Base-by-base conservation (phyloP, 495 filamentous ascomycete species). In the Wilcoxina mikolae region DNA sequence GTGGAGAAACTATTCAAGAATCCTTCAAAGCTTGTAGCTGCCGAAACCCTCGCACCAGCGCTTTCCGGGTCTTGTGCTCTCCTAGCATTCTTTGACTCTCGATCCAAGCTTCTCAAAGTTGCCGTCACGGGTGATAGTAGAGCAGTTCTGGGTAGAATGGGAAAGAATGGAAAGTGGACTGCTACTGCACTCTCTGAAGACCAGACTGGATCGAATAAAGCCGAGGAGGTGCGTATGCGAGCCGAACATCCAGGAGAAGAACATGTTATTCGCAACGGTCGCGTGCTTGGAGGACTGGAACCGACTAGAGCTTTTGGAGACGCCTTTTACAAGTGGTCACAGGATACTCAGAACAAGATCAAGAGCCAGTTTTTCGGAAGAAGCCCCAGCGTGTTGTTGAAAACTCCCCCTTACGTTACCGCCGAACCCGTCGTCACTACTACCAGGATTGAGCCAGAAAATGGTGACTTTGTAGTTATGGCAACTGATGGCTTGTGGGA, bases 401-500 rank as follows among this genome's bases (percentile, higher is more conserved):
- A 85, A 68, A 95, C 89, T 0, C 93, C 93, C 15, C 93, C 93
- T 0, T 99, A 99, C 64, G 93, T 99, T 18, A 99, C 93, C 4
- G 93, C 93, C 3, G 91, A 99, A 70, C 91, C 91, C 9, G 74
- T 95, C 33, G 76, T 99, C 44, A 96, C 88, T 4, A 94, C 87
- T n/a, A 95, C 91, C 27, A 83, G 90, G 68, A 81, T 99, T 51
- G 78, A 94, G 58, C 91, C 91, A 10, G 77, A 82, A 39, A 82
- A 82, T 55, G 91, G 91, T 43, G 93, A 96, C 63, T 99, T 99
- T 60, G 71, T 99, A 3, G 89, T 99, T 49, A 80, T 99, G 75
- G 93, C 93, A 3, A 94, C 93, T 0, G 93, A 99, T 64, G 93
- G 93, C 1, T 74, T 99, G 11, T 99, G 93, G 91, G 93, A 99